phyloP scores from a whole-genome alignment of 148 eudicot species.

The Agrostemma githago region DNA sequence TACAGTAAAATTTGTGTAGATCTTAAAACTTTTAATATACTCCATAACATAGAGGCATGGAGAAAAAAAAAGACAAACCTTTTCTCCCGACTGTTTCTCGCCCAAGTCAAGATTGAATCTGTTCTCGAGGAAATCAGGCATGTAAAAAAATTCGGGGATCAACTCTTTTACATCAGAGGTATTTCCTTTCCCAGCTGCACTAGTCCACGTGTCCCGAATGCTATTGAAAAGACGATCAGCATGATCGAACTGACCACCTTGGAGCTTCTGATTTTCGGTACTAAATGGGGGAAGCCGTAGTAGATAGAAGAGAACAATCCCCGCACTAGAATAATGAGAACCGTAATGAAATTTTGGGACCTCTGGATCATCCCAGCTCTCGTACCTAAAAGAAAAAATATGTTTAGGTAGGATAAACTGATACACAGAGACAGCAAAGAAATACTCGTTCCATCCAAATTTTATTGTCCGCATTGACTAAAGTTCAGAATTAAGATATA shows the following conservation, averaged over 20 bases:
- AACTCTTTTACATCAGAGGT: conserved; percentile 98
- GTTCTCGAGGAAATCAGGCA: conserved; percentile 96
- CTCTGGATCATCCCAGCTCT: conserved; percentile 99
- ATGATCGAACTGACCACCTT: conserved; percentile 99
- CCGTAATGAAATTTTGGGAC: conserved; percentile 98
- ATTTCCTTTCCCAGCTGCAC: conserved; percentile 98
- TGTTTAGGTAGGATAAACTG: neutral
- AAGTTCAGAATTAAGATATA: too few relatives aligned
- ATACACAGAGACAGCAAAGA: neutral
- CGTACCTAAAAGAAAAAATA: conserved; percentile 47
- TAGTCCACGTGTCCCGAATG: conserved; percentile 82
- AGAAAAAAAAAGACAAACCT: conserved; percentile 48
- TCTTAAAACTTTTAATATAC: too few relatives aligned
- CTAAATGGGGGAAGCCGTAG: conserved; percentile 93
- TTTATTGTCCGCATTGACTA: too few relatives aligned
- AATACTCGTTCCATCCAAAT: too few relatives aligned
- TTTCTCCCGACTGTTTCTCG: conserved; percentile 97
- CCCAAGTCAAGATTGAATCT: conserved; percentile 90
- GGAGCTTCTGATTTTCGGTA: conserved; percentile 89
- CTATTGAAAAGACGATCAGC: conserved; percentile 99
- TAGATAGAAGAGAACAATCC: conserved; percentile 97
- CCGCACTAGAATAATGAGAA: conserved; percentile 99
- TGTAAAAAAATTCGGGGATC: conserved; percentile 94
- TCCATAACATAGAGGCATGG: neutral
- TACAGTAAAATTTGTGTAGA: too few relatives aligned